Conservation (phyloP, 2,329 filamentous ascomycete species). For the Lithohypha guttulata region DNA sequence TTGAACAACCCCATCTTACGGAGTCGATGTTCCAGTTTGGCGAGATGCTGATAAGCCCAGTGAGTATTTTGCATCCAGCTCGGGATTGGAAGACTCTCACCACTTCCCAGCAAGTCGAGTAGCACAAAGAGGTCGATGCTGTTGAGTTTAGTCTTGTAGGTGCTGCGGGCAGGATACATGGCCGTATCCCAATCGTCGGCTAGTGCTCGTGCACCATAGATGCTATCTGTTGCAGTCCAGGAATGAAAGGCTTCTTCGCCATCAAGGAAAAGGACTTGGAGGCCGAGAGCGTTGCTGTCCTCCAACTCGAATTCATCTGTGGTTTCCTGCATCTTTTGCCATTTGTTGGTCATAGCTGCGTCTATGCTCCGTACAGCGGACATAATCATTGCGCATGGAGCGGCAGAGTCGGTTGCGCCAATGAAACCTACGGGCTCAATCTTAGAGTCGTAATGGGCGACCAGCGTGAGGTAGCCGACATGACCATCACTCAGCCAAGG, state of each 20-base stretch:
- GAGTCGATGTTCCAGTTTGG: slow-evolving; percentile 61
- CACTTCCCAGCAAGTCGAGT: slow-evolving; percentile 70
- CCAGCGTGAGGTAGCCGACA: slow-evolving; percentile 69
- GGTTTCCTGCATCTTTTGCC: slow-evolving; percentile 57
- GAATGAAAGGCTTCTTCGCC: slow-evolving; percentile 82
- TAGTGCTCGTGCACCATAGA: slow-evolving; percentile 77
- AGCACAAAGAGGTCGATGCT: slow-evolving; percentile 83
- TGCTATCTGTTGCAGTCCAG: slow-evolving; percentile 72
- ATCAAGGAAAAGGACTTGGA: slow-evolving; percentile 84
- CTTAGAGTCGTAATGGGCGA: slow-evolving; percentile 90
- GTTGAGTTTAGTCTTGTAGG: slow-evolving; percentile 61
- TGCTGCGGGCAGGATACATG: slow-evolving; percentile 59
- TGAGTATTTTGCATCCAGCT: slow-evolving; percentile 86
- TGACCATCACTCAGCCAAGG: slow-evolving; percentile 68
- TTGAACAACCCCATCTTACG: slow-evolving; percentile 57
- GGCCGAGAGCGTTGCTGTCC: slow-evolving; percentile 65
- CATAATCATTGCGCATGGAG: slow-evolving; percentile 87
- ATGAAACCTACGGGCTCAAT: slow-evolving; percentile 73
- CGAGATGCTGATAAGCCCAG: slow-evolving; percentile 79
- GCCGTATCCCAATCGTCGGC: slow-evolving; percentile 70
- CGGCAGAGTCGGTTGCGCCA: slow-evolving; percentile 86
- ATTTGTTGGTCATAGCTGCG: slow-evolving; percentile 66
- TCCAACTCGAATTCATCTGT: slow-evolving; percentile 37
- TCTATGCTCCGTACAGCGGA: slow-evolving; percentile 75
- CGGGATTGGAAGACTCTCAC: slow-evolving; percentile 56